Conservation (phyloP, 148 eudicot species). For the Cornus suecica region DNA sequence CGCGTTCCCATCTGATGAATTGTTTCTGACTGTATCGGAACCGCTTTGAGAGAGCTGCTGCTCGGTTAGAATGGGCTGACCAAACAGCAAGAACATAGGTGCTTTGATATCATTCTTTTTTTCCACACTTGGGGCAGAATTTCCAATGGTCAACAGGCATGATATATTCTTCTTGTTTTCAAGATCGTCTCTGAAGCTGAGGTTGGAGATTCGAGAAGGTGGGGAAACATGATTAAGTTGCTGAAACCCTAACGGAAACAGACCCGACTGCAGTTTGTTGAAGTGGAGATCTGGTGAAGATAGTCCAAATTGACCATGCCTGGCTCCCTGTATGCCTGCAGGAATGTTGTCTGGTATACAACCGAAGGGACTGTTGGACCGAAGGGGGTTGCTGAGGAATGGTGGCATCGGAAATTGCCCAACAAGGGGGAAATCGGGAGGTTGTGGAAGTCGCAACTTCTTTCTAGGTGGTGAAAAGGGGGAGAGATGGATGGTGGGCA, state of each 20-base stretch:
- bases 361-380: conserved; percentile 43
- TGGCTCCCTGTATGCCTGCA: conserved; percentile 86
- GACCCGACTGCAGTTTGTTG: conserved; percentile 40
- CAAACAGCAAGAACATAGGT: conserved; percentile 64
- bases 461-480: conserved; percentile 63
- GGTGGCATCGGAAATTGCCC: conserved; percentile 36
- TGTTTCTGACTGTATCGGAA: conserved; percentile 36
- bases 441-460: conserved; percentile 55
- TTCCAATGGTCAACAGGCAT: conserved; percentile 53
- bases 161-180: conserved; percentile 30
- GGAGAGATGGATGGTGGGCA: conserved; percentile 47
- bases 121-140: conserved; percentile 23
- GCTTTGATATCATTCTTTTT: conserved; percentile 20
- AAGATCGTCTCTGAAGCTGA: conserved; percentile 19
- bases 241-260: conserved; percentile 26
- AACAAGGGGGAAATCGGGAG: conserved; percentile 38
- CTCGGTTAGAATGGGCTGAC: conserved; percentile 79
- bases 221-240: conserved; percentile 25
- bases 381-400: conserved; percentile 32
- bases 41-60: conserved; percentile 64
- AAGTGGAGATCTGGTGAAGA: conserved; percentile 26
- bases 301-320: conserved; percentile 58
- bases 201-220: conserved; percentile 13
- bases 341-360: conserved; percentile 33
- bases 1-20: conserved; percentile 32